Conservation (phyloP, 129 eudicot species). For the Heracleum sosnowskyi region DNA sequence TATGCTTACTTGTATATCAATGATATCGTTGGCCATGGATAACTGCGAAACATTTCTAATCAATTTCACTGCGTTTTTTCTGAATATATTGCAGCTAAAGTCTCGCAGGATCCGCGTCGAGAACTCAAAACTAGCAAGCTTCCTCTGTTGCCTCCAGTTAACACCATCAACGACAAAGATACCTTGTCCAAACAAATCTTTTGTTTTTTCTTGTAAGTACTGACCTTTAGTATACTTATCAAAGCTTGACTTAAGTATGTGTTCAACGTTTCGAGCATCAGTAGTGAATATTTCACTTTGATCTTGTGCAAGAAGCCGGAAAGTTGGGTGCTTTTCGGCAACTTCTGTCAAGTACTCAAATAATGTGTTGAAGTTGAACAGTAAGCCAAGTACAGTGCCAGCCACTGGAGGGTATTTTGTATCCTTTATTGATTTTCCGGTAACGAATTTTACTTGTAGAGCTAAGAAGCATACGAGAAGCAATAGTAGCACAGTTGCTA, state of each 20-base stretch:
- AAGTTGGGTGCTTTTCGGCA: constrained; percentile 46
- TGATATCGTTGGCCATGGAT: constrained; percentile 11
- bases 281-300: constrained; percentile 50
- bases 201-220: constrained; percentile 29
- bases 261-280: constrained; percentile 48
- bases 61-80: constrained; percentile 41
- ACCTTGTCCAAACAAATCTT: constrained; percentile 62
- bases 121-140: constrained; percentile 73
- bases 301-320: constrained; percentile 45
- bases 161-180: constrained; percentile 71
- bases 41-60: constrained; percentile 29
- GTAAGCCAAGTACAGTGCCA: constrained; percentile 51
- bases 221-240: constrained; percentile 51
- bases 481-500: constrained; percentile 23
- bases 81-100: constrained; percentile 53
- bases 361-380: constrained; percentile 41
- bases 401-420: constrained; percentile 47
- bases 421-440: constrained; percentile 35
- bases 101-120: constrained; percentile 62
- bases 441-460: constrained; percentile 27
- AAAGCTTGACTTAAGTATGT: constrained; percentile 65
- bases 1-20: constrained; percentile 60
- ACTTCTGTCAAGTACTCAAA: constrained; percentile 40
- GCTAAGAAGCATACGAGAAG: constrained; percentile 22
- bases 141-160: constrained; percentile 65